Base-by-base conservation (phyloP, 2,329 filamentous ascomycete species). In the Cadophora sp. region DNA sequence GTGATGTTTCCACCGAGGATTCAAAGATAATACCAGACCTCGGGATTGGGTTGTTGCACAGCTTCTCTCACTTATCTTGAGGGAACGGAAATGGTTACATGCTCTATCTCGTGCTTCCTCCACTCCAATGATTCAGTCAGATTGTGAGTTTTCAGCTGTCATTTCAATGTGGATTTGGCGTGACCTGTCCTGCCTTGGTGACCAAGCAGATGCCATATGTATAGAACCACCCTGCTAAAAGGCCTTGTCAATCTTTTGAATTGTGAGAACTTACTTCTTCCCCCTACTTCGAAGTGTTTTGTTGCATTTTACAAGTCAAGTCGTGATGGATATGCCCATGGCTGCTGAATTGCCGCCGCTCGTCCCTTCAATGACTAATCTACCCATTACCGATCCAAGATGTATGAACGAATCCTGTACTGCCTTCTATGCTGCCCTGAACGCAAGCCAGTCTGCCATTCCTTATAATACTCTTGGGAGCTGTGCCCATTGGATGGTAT, bases 321-420 rank as follows among this genome's bases (percentile, higher is more conserved):
- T 20, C 14, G 18, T 18, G 27, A 62, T 62, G 45, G 30, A 51
- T 24, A 51, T 51, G 27, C 9, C 59, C 36, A 41, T 62, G 18
- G 27, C 16, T 22, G 27, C 30, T 41, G 30, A 39, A 6, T 51
- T 8, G 30, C 47, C 47, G 3, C 22, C 22, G 47, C 5, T 45
- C 4, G 22, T 45, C 7, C 56, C 36, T 9, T 24, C 30, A 6
- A 39, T 51, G n/a, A 41, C 59, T 7, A 30, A 61, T 53, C 58
- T 71, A 3, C 59, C 69, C 2, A 63, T 71, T 22, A 60, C 47
- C 30, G 69, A 71, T 36, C 69, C 67, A 1, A 43, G 33, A 4
- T 72, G 70, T 45, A 66, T 60, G 39, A 72, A 60, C 33, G 55
- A 66, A 30, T 66, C 47, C 27, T 71, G 70, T 43, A 11, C 36